Evolutionary conservation across 495 filamentous ascomycete species (phyloP), one percentile per base, ranked within the genome.

Genomic region (Penicillium mononematosum): DNA sequence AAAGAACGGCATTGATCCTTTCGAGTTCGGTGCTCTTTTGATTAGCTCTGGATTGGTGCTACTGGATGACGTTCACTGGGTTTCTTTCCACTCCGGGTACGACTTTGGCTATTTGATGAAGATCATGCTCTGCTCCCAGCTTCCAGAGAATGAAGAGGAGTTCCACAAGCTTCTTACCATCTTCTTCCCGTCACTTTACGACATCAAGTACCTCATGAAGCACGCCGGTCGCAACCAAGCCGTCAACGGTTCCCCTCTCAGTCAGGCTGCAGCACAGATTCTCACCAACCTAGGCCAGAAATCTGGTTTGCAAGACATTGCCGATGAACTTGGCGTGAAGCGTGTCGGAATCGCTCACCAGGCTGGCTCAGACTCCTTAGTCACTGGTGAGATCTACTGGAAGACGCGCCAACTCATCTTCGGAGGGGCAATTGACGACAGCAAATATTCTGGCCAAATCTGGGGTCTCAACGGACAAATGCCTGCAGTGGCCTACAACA

Each of bases 81-180:
- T 98, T 32, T 95, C 91, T 19, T 98, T 98, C 74, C 94, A 98
- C 71, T 92, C 90, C n/a, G 94, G 94, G 46, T 98, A 98, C 75
- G 94, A 98, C 75, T 96, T 98, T 74, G 94, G 91, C 38, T 97
- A 98, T 66, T 75, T 98, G 47, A 90, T 96, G 67, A 98, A 98
- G 74, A 85, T 97, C 34, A 86, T 98, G 72, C 81, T 85, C 32
- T 87, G 86, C 73, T 79, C 85, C 22, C 83, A 85, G 45, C 78
- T 98, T 11, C 94, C 94, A 3, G 86, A 90, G 53, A 89, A 92
- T 60, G 94, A 98, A 68, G 81, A 83, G 42, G 86, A 92, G 49
- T 98, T 96, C 70, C 88, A 92, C 66, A 82, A 84, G 54, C 78
- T 90, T 17, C 88, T 97, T 56, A 87, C 86, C 54, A 88, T 88